Evolutionary conservation across 139 green algal species (phyloP).

Genomic region (Chlamydomonas sp.): DNA sequence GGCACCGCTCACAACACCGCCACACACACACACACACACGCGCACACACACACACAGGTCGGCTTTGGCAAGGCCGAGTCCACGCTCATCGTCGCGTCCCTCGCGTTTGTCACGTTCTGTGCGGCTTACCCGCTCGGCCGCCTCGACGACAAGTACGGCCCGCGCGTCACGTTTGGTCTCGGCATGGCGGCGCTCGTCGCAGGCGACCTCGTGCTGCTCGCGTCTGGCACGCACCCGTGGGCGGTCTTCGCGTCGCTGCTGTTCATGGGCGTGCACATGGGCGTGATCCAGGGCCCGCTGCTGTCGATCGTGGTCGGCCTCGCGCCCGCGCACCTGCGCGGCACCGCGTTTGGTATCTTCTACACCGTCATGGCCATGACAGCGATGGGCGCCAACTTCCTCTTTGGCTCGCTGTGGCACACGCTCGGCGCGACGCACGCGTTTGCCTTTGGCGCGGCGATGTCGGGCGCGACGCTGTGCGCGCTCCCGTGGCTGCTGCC

Average conservation of each 20-base stretch:
- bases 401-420: slow-evolving; percentile 49
- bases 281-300: slow-evolving; percentile 37
- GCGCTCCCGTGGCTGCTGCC: slow-evolving; percentile 11
- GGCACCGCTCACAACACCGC: no score
- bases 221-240: slow-evolving; percentile 23
- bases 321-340: slow-evolving; percentile 37
- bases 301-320: slow-evolving; percentile 43
- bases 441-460: slow-evolving; percentile 26
- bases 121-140: slow-evolving; percentile 43
- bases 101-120: slow-evolving; percentile 40
- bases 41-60: slow-evolving; percentile 46
- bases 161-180: slow-evolving; percentile 40
- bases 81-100: slow-evolving; percentile 41
- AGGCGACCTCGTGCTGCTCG: slow-evolving; percentile 43
- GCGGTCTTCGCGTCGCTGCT: slow-evolving; percentile 41
- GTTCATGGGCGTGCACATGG: slow-evolving; percentile 50
- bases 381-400: slow-evolving; percentile 36
- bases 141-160: slow-evolving; percentile 46
- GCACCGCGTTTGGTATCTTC: slow-evolving; percentile 59
- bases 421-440: slow-evolving; percentile 26
- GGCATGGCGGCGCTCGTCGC: slow-evolving; percentile 40
- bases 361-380: slow-evolving; percentile 53
- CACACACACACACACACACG: no score
- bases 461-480: slow-evolving; percentile 14
- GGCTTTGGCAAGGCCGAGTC: slow-evolving; percentile 59